phyloP scores from a whole-genome alignment of 75 land plant genomes.

The Selaginella moellendorffii region DNA sequence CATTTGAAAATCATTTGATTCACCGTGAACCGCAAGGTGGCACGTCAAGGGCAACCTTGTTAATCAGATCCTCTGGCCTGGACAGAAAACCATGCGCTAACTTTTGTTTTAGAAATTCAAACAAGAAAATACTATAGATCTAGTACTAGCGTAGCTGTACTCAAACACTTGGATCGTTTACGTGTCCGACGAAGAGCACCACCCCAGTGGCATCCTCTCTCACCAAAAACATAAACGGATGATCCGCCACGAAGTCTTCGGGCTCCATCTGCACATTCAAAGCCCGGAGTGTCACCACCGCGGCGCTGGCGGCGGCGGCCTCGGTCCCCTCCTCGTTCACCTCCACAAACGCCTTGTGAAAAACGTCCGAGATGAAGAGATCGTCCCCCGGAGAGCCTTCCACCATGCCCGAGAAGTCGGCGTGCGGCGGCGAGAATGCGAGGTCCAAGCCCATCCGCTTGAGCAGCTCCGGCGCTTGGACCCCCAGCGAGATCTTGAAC shows the following conservation, averaged over 20 bases:
- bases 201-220: slow-evolving; percentile 61
- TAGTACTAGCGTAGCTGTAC: too few species aligned
- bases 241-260: slow-evolving; percentile 74
- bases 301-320: slow-evolving; percentile 79
- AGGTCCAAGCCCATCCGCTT: slow-evolving; percentile 42
- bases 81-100: too few species aligned
- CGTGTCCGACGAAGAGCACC: slow-evolving; percentile 60
- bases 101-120: too few species aligned
- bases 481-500: slow-evolving; percentile 56
- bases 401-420: slow-evolving; percentile 60
- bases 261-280: slow-evolving; percentile 8
- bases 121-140: too few species aligned
- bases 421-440: slow-evolving; percentile 46
- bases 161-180: slow-evolving; percentile 66
- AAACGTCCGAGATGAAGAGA: slow-evolving; percentile 47
- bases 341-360: slow-evolving; percentile 72
- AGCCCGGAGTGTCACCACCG: slow-evolving; percentile 24
- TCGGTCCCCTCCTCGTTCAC: slow-evolving; percentile 95
- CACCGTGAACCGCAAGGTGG: too few species aligned
- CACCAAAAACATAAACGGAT: slow-evolving; percentile 68
- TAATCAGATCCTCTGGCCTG: too few species aligned
- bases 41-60: too few species aligned
- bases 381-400: slow-evolving; percentile 19
- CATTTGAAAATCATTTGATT: too few species aligned
- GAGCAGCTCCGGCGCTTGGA: slow-evolving; percentile 44